Conservation (phyloP, 1,139 yeast species). For the Magnusiomyces suaveolens region DNA sequence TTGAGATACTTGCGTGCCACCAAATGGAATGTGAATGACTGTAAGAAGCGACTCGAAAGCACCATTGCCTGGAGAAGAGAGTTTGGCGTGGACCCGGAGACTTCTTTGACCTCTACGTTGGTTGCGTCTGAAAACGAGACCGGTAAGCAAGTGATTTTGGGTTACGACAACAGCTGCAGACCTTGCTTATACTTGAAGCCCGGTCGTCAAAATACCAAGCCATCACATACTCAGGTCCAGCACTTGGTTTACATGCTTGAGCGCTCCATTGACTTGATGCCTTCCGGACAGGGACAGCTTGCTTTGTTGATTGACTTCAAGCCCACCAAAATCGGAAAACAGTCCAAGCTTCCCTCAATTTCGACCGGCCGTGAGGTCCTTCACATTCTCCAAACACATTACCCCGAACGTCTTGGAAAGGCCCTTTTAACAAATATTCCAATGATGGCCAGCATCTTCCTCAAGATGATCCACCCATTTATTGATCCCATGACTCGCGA, state of each 20-base stretch:
- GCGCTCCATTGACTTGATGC: conserved; percentile 85
- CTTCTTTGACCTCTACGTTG: conserved; percentile 48
- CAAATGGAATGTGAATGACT: conserved; percentile 68
- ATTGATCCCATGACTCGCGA: conserved; percentile 92
- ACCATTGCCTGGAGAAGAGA: conserved; percentile 88
- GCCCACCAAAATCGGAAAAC: conserved; percentile 47
- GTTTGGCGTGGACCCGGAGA: conserved; percentile 65
- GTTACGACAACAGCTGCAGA: conserved; percentile 78
- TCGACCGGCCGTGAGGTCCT: conserved; percentile 73
- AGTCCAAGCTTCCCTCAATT: conserved; percentile 71
- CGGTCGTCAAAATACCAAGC: conserved; percentile 86
- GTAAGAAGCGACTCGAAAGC: conserved; percentile 61
- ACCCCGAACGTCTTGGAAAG: conserved; percentile 89
- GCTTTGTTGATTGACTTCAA: conserved; percentile 87
- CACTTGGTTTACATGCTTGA: conserved; percentile 88
- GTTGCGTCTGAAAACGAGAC: conserved; percentile 67
- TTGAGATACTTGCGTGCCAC: conserved; percentile 82
- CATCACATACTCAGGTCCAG: conserved; percentile 80
- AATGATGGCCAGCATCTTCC: conserved; percentile 81
- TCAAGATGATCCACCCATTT: conserved; percentile 83
- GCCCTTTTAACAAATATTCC: conserved; percentile 89
- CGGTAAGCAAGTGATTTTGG: conserved; percentile 82
- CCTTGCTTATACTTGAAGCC: conserved; percentile 86
- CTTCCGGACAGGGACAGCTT: conserved; percentile 86
- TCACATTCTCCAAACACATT: conserved; percentile 84